Evolutionary conservation across 2,329 filamentous ascomycete species (phyloP).

Genomic region (Hypoxylon sp.): DNA sequence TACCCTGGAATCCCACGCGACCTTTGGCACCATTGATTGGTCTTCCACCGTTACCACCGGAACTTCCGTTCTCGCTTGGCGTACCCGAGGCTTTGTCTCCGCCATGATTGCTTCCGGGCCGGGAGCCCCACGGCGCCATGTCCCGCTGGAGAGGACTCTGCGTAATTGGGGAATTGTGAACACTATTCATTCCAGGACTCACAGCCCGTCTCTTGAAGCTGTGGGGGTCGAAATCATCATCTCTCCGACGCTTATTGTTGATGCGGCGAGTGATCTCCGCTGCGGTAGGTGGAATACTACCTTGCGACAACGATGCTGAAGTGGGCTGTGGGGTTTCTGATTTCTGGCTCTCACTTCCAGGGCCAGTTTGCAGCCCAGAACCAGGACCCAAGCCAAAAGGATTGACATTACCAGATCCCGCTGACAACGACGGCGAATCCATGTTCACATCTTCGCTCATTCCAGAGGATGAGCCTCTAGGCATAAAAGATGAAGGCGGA

Average conservation of each 20-base stretch:
- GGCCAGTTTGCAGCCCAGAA: conserved; percentile 55
- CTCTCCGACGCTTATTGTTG: conserved; percentile 85
- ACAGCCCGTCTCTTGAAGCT: conserved; percentile 94
- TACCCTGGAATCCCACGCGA: conserved; percentile 86
- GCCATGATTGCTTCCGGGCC: conserved; percentile 72
- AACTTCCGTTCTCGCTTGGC: conserved; percentile 65
- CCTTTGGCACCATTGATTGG: conserved; percentile 68
- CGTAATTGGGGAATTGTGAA: conserved; percentile 89
- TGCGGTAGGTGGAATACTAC: conserved; percentile 70
- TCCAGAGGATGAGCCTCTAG: conserved; percentile 71
- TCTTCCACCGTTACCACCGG: conserved; percentile 55
- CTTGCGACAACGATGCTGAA: conserved; percentile 53
- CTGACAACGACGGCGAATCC: conserved; percentile 73
- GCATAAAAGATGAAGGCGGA: conserved; percentile 76
- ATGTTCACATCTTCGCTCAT: conserved; percentile 80
- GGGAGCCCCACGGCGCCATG: conserved; percentile 78
- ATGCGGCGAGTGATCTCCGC: conserved; percentile 84
- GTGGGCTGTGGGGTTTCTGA: conserved; percentile 57
- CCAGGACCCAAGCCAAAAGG: conserved; percentile 51
- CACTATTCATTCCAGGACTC: conserved; percentile 85
- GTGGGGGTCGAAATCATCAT: conserved; percentile 90
- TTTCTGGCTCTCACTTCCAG: conserved; percentile 50
- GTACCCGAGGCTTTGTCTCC: conserved; percentile 66
- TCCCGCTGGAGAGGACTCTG: conserved; percentile 87
- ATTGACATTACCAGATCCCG: conserved; percentile 55